Conservation (phyloP, 1,139 yeast species). For the Zygosaccharomyces pseudobailii region DNA sequence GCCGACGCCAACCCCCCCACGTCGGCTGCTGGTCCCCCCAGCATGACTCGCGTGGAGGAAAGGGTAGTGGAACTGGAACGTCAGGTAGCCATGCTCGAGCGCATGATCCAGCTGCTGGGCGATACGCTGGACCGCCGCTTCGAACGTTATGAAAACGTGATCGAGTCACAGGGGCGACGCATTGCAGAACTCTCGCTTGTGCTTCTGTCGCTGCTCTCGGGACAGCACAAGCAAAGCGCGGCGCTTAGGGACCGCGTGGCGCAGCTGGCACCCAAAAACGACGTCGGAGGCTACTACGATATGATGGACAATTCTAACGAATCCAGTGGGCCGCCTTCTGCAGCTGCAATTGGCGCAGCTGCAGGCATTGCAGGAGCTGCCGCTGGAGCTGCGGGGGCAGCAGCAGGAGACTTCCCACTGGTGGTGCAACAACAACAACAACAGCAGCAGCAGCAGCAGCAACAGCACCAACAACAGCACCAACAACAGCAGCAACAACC, state of each 20-base stretch:
- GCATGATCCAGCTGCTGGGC: constrained; percentile 30
- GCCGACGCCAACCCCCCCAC: background rate
- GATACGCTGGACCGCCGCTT: constrained; percentile 31
- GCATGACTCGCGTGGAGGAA: constrained; percentile 9
- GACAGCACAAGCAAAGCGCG: constrained; percentile 17
- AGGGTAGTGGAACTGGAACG: constrained; percentile 29
- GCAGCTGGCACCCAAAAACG: constrained; percentile 1
- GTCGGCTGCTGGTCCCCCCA: background rate
- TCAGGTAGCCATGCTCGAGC: constrained; percentile 29
- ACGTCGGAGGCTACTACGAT: background rate
- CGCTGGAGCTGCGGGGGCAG: background rate
- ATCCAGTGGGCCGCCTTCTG: background rate
- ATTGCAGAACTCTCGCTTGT: constrained; percentile 27
- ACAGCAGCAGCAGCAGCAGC: constrained; percentile 4
- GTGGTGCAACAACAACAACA: background rate
- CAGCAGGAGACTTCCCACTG: background rate
- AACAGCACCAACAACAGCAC: constrained; percentile 9
- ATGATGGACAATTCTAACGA: background rate
- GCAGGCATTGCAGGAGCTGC: background rate
- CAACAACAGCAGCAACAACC: constrained; percentile 3
- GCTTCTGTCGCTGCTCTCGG: constrained; percentile 26
- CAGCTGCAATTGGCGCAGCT: background rate
- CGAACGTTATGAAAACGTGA: constrained; percentile 29
- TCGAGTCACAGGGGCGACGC: constrained; percentile 32
- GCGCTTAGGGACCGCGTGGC: background rate